Evolutionary conservation across 163 green algal species (phyloP), one percentile per base, ranked within the genome.

Genomic region (Volvox carteri): DNA sequence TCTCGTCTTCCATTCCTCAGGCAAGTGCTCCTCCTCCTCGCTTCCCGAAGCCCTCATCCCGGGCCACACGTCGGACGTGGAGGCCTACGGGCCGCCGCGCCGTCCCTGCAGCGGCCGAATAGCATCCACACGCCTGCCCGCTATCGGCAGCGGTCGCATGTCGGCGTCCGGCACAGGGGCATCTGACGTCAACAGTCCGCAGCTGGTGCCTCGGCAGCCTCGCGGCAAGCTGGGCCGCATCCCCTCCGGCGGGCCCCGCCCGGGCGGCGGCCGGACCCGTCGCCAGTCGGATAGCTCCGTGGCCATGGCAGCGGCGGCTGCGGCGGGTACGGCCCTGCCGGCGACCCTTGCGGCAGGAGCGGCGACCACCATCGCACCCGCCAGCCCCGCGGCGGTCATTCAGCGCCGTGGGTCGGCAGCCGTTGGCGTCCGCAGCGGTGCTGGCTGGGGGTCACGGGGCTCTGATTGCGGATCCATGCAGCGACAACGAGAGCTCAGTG

Each of bases 231-330:
- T 39, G 0, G 30, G 42, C 42, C 78, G 78, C 39, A 46, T 74
- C 25, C 19, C 5, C 35, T 74, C 39, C 37, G 30, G 19, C 30
- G 75, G 48, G 23, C 54, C 28, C 44, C 73, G n/a, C 28, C 28
- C 8, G 42, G 19, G n/a, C 12, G 78, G 39, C 2, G 56, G 79
- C 30, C 42, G 41, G 48, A 72, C 41, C 33, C 65, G 81, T 5
- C 65, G 81, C 21, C 65, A 79, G 65, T 80, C 65, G 4, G 81
- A 87, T 19, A 78, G 58, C 35, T 42, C 62, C 28, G 39, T 86
- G 28, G 41, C 78, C 0, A 21, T 41, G 25, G 78, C 50, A 19
- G n/a, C 41, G 4, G 78, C 78, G 9, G 79, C 58, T 12, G 67
- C 81, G 4, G 67, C 81, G 25, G 65, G 65, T 1, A 65, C 25